Evolutionary conservation across 306 rosid species (phyloP).

Genomic region (Dicorynia guianensis): DNA sequence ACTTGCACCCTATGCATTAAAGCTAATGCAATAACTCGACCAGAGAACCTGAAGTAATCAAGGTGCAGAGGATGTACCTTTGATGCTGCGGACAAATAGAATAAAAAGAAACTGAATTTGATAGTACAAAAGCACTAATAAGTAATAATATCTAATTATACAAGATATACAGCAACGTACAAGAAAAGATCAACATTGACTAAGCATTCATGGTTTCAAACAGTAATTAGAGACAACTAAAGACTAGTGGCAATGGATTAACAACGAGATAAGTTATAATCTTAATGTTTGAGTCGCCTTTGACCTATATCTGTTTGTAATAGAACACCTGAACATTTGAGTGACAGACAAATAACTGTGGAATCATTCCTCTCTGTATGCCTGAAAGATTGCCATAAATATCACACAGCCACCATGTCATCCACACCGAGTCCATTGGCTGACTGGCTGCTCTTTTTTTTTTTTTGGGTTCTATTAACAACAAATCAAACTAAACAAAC

Average conservation of each 20-base stretch:
- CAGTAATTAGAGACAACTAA: conserved; percentile 16
- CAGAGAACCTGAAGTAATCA: conserved; percentile 80
- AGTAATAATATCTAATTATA: conserved; percentile 19
- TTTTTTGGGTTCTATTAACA: no score
- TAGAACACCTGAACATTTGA: conserved; percentile 13
- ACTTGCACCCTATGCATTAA: conserved; percentile 96
- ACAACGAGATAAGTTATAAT: conserved; percentile 3
- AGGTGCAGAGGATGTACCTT: conserved; percentile 91
- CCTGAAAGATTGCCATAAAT: neutral
- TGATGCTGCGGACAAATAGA: conserved; percentile 72
- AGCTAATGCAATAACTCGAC: conserved; percentile 90
- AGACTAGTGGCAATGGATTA: neutral
- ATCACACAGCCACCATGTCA: neutral
- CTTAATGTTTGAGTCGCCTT: neutral
- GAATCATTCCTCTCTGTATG: conserved; percentile 10
- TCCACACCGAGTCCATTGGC: no score
- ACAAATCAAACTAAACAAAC: no score
- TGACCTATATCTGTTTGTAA: neutral
- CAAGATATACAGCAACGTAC: conserved; percentile 27
- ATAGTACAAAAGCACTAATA: conserved; percentile 18
- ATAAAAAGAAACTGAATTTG: conserved; percentile 25
- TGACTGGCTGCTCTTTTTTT: neutral
- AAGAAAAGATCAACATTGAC: conserved; percentile 17
- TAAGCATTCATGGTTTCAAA: neutral
- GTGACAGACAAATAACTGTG: conserved; percentile 22